Evolutionary conservation across 108 stramenopile species (phyloP).

Genomic region (Skeletonema costatum): DNA sequence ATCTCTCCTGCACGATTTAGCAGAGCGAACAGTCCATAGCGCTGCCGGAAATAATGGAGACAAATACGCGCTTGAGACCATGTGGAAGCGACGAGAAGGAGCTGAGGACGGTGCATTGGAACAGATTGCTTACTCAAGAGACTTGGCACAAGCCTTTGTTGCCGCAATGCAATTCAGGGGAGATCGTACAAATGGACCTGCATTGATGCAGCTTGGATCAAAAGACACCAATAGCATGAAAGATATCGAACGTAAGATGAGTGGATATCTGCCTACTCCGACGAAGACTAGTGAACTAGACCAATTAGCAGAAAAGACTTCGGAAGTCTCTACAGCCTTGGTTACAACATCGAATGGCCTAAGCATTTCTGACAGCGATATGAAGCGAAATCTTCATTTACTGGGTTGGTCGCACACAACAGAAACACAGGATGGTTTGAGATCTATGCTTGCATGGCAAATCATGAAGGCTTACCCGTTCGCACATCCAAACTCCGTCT

Average conservation of each 20-base stretch:
- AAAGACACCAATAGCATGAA: slow-evolving; percentile 43
- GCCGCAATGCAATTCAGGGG: slow-evolving; percentile 39
- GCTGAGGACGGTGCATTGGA: slow-evolving; percentile 23
- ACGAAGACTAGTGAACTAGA: neutral
- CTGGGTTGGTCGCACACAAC: slow-evolving; percentile 45
- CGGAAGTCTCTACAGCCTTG: neutral
- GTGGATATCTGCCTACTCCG: slow-evolving; percentile 18
- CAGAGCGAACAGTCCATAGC: slow-evolving; percentile 40
- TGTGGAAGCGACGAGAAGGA: slow-evolving; percentile 34
- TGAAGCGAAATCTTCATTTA: slow-evolving; percentile 32
- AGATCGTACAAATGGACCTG: slow-evolving; percentile 32
- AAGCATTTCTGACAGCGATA: slow-evolving; percentile 21
- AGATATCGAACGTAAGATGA: slow-evolving; percentile 36
- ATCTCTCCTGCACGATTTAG: slow-evolving; percentile 41
- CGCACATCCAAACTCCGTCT: slow-evolving; percentile 10
- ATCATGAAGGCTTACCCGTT: slow-evolving; percentile 37
- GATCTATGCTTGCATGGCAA: slow-evolving; percentile 46
- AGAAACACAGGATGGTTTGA: slow-evolving; percentile 27
- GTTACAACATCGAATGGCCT: slow-evolving; percentile 1
- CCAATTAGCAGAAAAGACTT: slow-evolving; percentile 14
- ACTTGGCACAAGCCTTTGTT: slow-evolving; percentile 41
- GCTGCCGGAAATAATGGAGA: slow-evolving; percentile 27
- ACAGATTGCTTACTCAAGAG: slow-evolving; percentile 33
- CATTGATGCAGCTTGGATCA: slow-evolving; percentile 40
- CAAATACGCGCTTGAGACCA: slow-evolving; percentile 21